phyloP scores from a whole-genome alignment of 371 early-diverging fungal species.

The Furculomyces boomerangus region DNA sequence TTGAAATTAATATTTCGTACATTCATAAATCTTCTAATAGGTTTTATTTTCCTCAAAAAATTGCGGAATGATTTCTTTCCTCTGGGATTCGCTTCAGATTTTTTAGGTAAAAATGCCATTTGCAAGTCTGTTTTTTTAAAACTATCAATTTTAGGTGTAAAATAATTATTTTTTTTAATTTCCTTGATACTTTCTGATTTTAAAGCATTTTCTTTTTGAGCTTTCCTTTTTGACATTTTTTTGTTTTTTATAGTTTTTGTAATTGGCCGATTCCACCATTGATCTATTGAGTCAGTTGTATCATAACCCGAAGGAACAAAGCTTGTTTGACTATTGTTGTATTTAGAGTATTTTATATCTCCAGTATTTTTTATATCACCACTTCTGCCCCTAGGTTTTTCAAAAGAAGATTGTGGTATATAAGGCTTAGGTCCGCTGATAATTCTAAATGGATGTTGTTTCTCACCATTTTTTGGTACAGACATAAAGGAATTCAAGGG shows the following conservation, averaged over 20 bases:
- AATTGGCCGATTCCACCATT: constrained; percentile 4
- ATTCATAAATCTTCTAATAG: neutral
- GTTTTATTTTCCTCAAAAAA: neutral
- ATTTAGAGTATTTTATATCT: no score
- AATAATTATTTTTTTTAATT: neutral
- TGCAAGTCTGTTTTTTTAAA: no score
- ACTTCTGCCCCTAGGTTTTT: no score
- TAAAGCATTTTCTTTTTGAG: neutral
- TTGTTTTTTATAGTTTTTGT: neutral
- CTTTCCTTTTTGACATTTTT: neutral
- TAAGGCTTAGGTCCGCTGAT: no score
- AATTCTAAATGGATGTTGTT: no score
- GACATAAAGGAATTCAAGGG: no score
- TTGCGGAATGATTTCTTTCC: no score
- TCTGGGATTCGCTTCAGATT: neutral
- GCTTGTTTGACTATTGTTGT: neutral
- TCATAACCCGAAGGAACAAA: neutral
- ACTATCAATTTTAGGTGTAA: no score
- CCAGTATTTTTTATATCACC: no score
- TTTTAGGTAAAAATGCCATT: neutral
- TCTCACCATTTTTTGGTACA: no score
- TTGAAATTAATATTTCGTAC: neutral
- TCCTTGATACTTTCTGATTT: neutral
- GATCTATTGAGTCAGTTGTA: neutral
- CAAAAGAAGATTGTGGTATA: no score